These are phyloP conservation scores for Colletotrichum sp. DNA, from an alignment of 2,329 filamentous ascomycete species.

Conservation along the genomic window DNA sequence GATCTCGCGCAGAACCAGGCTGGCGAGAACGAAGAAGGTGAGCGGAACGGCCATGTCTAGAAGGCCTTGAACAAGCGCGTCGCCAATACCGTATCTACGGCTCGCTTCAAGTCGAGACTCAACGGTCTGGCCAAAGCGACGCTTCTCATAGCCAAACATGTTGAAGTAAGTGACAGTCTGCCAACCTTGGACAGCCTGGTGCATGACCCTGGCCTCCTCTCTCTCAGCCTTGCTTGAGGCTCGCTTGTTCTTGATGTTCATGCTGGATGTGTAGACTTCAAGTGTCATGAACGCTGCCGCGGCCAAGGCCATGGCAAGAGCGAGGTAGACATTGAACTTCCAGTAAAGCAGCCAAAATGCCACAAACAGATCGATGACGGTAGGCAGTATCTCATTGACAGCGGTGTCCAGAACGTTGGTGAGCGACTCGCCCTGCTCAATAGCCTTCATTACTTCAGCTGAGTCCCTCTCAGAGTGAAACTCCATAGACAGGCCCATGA, in stretches of 20 bases:
- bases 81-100: conserved; percentile 23
- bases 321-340: conserved; percentile 67
- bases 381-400: conserved; percentile 65
- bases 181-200: conserved; percentile 66
- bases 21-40: conserved; percentile 34
- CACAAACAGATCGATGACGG: conserved; percentile 64
- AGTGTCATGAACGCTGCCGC: conserved; percentile 22
- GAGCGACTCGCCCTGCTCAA: conserved; percentile 67
- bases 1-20: conserved; percentile 58
- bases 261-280: conserved; percentile 37
- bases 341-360: conserved; percentile 66
- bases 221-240: conserved; percentile 44
- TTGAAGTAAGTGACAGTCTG: conserved; percentile 56
- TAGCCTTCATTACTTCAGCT: conserved; percentile 67
- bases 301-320: conserved; percentile 37
- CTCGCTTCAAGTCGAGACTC: conserved; percentile 27
- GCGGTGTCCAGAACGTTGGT: conserved; percentile 64
- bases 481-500: conserved; percentile 73
- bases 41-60: conserved; percentile 49
- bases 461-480: conserved; percentile 72
- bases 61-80: conserved; percentile 25
- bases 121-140: conserved; percentile 30
- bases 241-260: conserved; percentile 43
- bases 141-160: conserved; percentile 34
- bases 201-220: conserved; percentile 57